Conservation (phyloP, 1,139 yeast species). For the Taphrina deformans region DNA sequence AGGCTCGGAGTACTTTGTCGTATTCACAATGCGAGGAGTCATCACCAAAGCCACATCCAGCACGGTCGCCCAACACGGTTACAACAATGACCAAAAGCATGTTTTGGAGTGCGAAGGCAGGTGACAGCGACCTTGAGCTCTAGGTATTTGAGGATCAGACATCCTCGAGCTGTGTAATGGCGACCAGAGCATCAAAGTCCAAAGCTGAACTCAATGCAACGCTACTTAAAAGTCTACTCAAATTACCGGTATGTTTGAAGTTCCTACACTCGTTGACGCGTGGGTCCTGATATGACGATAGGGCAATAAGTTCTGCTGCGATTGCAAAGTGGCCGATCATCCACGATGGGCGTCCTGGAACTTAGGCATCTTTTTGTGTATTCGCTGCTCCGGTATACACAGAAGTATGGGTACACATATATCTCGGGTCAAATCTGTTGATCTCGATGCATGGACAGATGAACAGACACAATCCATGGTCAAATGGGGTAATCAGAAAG, state of each 20-base stretch:
- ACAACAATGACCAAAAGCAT: too few relatives aligned
- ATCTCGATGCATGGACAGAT: conserved; percentile 94
- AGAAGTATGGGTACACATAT: conserved; percentile 95
- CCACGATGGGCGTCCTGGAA: conserved; percentile 99
- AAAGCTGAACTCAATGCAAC: conserved; percentile 54
- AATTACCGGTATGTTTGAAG: conserved; percentile 54
- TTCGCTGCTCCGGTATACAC: conserved; percentile 91
- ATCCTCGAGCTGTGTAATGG: too few relatives aligned
- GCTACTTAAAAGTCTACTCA: conserved; percentile 68
- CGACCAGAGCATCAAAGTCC: conserved; percentile 39
- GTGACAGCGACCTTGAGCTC: too few relatives aligned
- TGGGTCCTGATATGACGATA: not conserved
- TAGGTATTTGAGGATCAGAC: too few relatives aligned
- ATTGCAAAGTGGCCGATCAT: conserved; percentile 82
- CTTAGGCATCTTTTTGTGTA: conserved; percentile 87
- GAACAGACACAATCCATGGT: conserved; percentile 83
- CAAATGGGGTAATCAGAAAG: conserved; percentile 79
- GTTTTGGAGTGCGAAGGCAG: too few relatives aligned
- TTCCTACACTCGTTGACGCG: not conserved
- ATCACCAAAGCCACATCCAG: not conserved
- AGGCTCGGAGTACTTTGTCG: too few relatives aligned
- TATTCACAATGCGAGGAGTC: not conserved
- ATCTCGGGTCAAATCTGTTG: conserved; percentile 73
- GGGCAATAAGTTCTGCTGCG: conserved; percentile 79
- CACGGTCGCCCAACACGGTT: not conserved